phyloP scores from a whole-genome alignment of 352 stramenopile genomes.

The Globisporangium nunn region DNA sequence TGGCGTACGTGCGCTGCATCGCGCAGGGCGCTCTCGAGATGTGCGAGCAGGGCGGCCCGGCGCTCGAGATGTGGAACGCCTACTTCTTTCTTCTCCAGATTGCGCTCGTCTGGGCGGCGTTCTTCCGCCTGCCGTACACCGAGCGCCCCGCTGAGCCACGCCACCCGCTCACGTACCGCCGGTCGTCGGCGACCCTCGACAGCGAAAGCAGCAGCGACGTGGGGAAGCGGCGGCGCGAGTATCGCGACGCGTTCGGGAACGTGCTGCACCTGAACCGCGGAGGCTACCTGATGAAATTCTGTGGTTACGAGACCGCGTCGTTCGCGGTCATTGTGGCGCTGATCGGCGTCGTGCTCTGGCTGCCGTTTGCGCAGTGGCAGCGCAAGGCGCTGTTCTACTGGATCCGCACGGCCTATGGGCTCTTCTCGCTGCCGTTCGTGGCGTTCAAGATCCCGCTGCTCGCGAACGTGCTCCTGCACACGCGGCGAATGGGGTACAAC shows the following conservation, averaged over 20 bases:
- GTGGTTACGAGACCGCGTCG: conserved; percentile 77
- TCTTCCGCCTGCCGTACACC: conserved; percentile 81
- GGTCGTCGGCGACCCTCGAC: conserved; percentile 25
- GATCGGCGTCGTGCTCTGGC: conserved; percentile 46
- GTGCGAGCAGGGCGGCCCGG: conserved; percentile 48
- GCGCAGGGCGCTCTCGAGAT: conserved; percentile 43
- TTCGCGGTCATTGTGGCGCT: conserved; percentile 70
- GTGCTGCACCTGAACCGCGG: conserved; percentile 69
- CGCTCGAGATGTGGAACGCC: conserved; percentile 55
- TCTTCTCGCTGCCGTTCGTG: conserved; percentile 85
- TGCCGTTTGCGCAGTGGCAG: conserved; percentile 73
- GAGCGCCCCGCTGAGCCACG: conserved; percentile 50
- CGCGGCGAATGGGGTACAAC: conserved; percentile 82
- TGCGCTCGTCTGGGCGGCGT: conserved; percentile 75
- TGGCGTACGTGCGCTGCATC: conserved; percentile 70
- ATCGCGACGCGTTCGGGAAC: conserved; percentile 79
- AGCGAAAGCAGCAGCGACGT: background rate
- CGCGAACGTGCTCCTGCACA: conserved; percentile 79
- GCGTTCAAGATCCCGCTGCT: conserved; percentile 85
- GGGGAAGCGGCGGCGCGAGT: conserved; percentile 24
- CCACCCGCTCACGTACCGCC: conserved; percentile 42
- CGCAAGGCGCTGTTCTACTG: conserved; percentile 82
- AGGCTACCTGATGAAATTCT: conserved; percentile 84
- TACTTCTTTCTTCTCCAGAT: conserved; percentile 85
- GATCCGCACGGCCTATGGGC: conserved; percentile 78